Base-by-base conservation (phyloP, 495 filamentous ascomycete genomes). In the Hypoxylon rickii region DNA sequence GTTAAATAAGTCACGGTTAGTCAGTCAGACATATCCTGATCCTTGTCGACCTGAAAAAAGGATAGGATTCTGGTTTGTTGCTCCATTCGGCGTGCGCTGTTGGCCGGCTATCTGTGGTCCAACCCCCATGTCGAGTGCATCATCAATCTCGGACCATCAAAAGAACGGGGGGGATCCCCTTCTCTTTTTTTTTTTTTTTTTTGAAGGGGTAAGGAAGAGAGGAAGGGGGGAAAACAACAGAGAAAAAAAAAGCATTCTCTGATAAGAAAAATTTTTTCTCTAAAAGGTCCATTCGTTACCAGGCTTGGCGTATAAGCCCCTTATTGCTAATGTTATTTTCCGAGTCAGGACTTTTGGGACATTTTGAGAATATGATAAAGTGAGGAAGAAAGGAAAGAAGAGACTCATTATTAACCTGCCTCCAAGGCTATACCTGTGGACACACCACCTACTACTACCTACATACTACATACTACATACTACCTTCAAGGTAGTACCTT, bases 291-390 rank as follows among this genome's bases (percentile, higher is more conserved):
- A 16, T 41, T 18, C 24, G 43, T 51, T 48, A 17, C 18, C 18
- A 42, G 46, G 19, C 58, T 62, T 62, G 58, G 58, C 58, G 48
- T 56, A 37, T 56, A 43, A 62, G 47, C 51, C 51, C 58, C 43
- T 52, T 50, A 48, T 53, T 52, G 22, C 31, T 40, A 15, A n/a
- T 46, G 43, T 44, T 21, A 46, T 51, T 26, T 49, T 40, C 38
- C 18, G 8, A 53, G 22, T 29, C 24, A 10, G 24, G 10, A 29
- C n/a, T n/a, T 18, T 37, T n/a, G 24, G 16, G 33, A 44, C 32
- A 24, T 19, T 19, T 16, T 3, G 33, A 17, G 40, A 19, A 40
- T 17, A 36, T 3, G 12, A 12, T 34, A n/a, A 15, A 31, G 7
- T 7, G 37, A 49, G 17, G 29, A 10, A 26, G 17, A 20, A 44